These are phyloP conservation scores for California macrophylla DNA, from an alignment of 441 rosid genomes.

Conservation along the genomic window DNA sequence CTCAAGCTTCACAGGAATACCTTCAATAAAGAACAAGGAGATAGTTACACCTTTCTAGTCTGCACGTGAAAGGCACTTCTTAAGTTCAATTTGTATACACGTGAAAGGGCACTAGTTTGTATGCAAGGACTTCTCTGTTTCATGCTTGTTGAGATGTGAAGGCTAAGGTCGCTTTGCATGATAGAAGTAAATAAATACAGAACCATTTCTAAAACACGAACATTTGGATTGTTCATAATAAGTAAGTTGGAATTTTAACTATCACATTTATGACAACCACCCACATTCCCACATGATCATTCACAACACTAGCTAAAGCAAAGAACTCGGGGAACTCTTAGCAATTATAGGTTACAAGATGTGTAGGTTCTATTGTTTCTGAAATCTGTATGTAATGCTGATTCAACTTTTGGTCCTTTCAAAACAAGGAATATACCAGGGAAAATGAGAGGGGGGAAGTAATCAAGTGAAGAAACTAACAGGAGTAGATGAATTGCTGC, in stretches of 20 bases:
- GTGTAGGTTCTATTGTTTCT: background rate
- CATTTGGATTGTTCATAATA: background rate
- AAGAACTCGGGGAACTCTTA: background rate
- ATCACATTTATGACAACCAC: background rate
- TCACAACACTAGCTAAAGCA: background rate
- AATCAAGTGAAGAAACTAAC: background rate
- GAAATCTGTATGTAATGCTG: background rate
- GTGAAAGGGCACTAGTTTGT: too few relatives aligned
- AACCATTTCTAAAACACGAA: background rate
- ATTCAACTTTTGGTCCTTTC: background rate
- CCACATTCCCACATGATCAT: background rate
- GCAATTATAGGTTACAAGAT: background rate
- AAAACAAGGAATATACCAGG: background rate
- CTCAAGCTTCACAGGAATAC: constrained; percentile 1
- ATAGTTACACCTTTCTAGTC: background rate
- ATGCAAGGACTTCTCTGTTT: background rate
- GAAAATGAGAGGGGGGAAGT: background rate
- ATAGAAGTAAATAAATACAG: background rate
- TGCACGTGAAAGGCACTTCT: background rate
- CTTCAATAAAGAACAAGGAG: background rate
- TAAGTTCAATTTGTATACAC: background rate
- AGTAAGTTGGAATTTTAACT: background rate
- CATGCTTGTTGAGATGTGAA: background rate
- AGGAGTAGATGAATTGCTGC: background rate
- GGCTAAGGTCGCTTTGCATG: background rate